phyloP scores from a whole-genome alignment of 2,329 filamentous ascomycete genomes.

The Teratosphaeria epicoccoides region DNA sequence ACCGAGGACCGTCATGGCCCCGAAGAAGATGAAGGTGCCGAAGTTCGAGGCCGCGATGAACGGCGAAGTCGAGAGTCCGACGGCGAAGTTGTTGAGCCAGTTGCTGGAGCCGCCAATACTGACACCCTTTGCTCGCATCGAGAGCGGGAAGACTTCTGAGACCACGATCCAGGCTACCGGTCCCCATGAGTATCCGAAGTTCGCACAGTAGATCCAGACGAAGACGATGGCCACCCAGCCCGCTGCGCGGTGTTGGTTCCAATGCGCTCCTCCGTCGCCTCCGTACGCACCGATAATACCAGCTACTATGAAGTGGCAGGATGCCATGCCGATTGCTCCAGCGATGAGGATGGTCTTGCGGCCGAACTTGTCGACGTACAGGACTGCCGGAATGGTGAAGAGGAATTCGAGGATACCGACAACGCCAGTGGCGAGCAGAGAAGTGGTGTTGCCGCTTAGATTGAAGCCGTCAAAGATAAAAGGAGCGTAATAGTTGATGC shows the following conservation, averaged over 20 bases:
- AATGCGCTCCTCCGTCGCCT: constrained; percentile 31
- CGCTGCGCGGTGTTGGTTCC: constrained; percentile 46
- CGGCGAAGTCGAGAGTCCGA: constrained; percentile 10
- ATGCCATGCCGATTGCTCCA: constrained; percentile 28
- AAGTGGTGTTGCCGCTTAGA: constrained; percentile 36
- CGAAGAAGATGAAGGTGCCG: constrained; percentile 19
- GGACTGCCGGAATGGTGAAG: constrained; percentile 50
- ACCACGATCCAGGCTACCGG: constrained; percentile 53
- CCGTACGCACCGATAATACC: constrained; percentile 48
- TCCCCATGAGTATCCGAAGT: constrained; percentile 67
- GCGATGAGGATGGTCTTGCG: constrained; percentile 29
- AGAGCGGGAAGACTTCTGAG: constrained; percentile 19
- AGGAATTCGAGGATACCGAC: constrained; percentile 62
- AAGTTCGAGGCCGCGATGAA: constrained; percentile 11
- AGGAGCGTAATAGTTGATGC: constrained; percentile 39
- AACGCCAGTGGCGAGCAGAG: constrained; percentile 58
- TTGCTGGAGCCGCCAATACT: constrained; percentile 11
- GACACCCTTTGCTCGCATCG: constrained; percentile 20
- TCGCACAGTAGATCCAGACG: constrained; percentile 63
- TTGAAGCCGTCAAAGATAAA: constrained; percentile 40
- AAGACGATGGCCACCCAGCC: constrained; percentile 60
- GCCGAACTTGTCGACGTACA: constrained; percentile 49
- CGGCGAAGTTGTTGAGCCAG: constrained; percentile 19
- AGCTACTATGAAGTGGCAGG: constrained; percentile 41
- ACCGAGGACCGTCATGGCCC: constrained; percentile 9